Evolutionary conservation across 805 yeast species (phyloP), one percentile per base, ranked within the genome.

Genomic region (Kregervanrija pseudodelftensis): DNA sequence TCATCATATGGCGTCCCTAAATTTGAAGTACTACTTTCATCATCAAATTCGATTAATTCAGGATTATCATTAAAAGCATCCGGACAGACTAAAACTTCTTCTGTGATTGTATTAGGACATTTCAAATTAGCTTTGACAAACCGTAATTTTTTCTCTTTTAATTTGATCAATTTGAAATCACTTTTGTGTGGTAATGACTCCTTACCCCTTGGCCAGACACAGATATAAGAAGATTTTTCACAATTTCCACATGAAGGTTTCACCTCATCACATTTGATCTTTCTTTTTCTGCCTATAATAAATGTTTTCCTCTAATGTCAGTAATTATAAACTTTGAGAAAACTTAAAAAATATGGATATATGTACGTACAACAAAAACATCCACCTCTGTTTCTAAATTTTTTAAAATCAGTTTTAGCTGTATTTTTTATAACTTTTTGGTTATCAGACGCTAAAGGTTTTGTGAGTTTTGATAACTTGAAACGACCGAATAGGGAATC

Each of bases 231-330:
- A 3, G 41, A 37, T 31, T 36, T 42, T 30, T 22, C 42, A 37
- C 62, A 58, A 8, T 45, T 35, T 2, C 35, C 17, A 40, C 62
- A 58, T 12, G 40, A 30, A 4, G 58, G 57, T 37, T 53, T 54
- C 1, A 32, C 15, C 14, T 54, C 61, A 41, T 53, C 58, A 43
- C 62, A 58, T 42, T 58, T 58, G 42, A 57, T 46, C 28, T 54
- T 49, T 31, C 62, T 43, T 37, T 58, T 58, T 11, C 61, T 48
- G 38, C 56, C 52, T 46, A 11, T 28, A 8, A 36, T 33, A 30
- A 2, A n/a, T 32, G 5, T 12, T n/a, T 13, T 16, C n/a, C 11
- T 9, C 11, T 11, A 14, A 11, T 11, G 16, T 34, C 30, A 11
- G 36, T 35, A 36, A 36, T 11, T 11, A 14, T 28, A n/a, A 33